Conservation (phyloP, 164 flowering plant genomes). For the Akebia trifoliata region DNA sequence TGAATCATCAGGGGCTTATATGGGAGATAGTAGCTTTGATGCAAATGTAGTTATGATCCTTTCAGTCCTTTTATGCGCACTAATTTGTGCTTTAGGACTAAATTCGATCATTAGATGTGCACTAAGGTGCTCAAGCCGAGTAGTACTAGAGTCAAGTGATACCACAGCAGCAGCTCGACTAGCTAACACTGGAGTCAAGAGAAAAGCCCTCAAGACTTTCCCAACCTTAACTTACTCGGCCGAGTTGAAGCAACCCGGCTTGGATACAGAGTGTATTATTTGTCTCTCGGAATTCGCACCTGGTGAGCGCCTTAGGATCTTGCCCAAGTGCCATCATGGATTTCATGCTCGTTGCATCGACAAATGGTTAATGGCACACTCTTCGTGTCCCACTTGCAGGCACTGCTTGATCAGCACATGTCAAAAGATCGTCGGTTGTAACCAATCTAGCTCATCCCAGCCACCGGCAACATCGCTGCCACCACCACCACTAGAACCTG, state of each 20-base stretch:
- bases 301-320: constrained; percentile 51
- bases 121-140: constrained; percentile 53
- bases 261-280: constrained; percentile 64
- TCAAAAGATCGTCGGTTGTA: constrained; percentile 44
- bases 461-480: constrained; percentile 17
- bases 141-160: constrained; percentile 13
- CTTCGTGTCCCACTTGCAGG: constrained; percentile 87
- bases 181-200: constrained; percentile 63
- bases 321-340: constrained; percentile 83
- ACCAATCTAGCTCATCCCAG: constrained; percentile 27
- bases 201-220: constrained; percentile 53
- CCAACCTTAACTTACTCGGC: constrained; percentile 45
- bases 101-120: constrained; percentile 76
- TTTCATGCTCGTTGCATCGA: constrained; percentile 82
- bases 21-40: constrained; percentile 43
- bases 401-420: constrained; percentile 54
- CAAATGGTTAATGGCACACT: constrained; percentile 72
- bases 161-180: constrained; percentile 15
- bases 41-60: constrained; percentile 78
- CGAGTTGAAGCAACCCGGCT: constrained; percentile 39
- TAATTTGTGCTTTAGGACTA: constrained; percentile 76
- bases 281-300: constrained; percentile 64
- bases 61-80: constrained; percentile 73
- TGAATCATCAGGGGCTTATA: constrained; percentile 16
- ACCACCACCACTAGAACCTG: constrained; percentile 1